Conservation (phyloP, 257 asterid genomes). For the Solanum tacnaense region DNA sequence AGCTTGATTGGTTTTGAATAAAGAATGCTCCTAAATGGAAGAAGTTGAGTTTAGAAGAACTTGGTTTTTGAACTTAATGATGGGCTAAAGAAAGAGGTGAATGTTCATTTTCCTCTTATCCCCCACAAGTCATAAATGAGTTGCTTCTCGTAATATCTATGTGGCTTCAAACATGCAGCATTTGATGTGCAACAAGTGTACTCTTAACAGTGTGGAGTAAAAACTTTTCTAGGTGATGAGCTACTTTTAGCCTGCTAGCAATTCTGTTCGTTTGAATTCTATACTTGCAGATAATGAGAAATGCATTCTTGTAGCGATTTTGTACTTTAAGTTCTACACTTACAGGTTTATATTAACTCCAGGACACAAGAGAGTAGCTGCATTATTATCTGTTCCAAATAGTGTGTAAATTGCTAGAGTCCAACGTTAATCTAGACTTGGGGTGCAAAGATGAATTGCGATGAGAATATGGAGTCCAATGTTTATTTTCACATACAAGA, state of each 20-base stretch:
- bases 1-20: background rate
- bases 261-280: background rate
- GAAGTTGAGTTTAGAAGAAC: background rate
- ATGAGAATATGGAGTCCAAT: background rate
- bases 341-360: background rate
- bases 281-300: background rate
- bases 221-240: background rate
- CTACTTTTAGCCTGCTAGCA: background rate
- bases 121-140: background rate
- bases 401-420: background rate
- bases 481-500: background rate
- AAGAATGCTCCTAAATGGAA: background rate
- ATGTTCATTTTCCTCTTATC: background rate
- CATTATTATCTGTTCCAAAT: background rate
- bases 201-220: background rate
- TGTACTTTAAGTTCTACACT: background rate
- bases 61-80: background rate
- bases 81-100: background rate
- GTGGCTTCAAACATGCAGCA: background rate
- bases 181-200: background rate
- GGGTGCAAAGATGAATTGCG: background rate
- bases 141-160: background rate
- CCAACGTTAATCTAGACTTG: background rate
- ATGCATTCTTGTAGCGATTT: background rate
- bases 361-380: background rate